phyloP scores from a whole-genome alignment of 306 rosid genomes.

The Bauhinia variegata region DNA sequence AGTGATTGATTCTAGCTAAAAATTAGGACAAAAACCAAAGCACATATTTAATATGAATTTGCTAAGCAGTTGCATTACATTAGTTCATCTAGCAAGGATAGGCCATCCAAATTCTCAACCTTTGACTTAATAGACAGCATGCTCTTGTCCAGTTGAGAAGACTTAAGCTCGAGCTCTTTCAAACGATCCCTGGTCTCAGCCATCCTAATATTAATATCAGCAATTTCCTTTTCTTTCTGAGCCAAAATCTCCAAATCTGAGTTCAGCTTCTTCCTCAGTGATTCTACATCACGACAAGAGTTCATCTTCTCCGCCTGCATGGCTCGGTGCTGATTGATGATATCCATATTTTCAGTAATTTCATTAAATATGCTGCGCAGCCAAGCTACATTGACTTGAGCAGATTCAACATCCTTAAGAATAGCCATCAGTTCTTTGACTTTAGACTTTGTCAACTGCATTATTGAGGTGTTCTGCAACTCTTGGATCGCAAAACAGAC shows the following conservation, averaged over 20 bases:
- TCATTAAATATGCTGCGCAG: slow-evolving; percentile 54
- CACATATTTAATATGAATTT: not conserved
- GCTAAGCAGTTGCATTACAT: slow-evolving; percentile 35
- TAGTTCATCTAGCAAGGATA: slow-evolving; percentile 57
- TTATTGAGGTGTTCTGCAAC: slow-evolving; percentile 49
- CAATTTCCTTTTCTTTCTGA: slow-evolving; percentile 64
- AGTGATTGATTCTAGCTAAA: slow-evolving; percentile 27
- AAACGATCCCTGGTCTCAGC: slow-evolving; percentile 58
- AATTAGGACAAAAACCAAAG: slow-evolving; percentile 10
- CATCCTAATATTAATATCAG: slow-evolving; percentile 49
- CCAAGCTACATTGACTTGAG: slow-evolving; percentile 70
- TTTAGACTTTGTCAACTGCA: slow-evolving; percentile 59
- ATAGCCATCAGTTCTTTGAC: slow-evolving; percentile 67
- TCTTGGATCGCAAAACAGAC: slow-evolving; percentile 83
- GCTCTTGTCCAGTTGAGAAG: slow-evolving; percentile 48
- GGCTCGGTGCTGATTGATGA: slow-evolving; percentile 47
- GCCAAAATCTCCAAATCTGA: slow-evolving; percentile 55
- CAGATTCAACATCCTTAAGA: slow-evolving; percentile 83
- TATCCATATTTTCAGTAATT: slow-evolving; percentile 53
- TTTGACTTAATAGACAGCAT: slow-evolving; percentile 53
- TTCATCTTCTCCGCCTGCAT: slow-evolving; percentile 50
- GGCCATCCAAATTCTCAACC: slow-evolving; percentile 53
- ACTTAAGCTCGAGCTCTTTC: slow-evolving; percentile 64
- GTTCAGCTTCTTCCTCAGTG: slow-evolving; percentile 57
- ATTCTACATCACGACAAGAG: slow-evolving; percentile 52